A percentile compares a stretch with the other conserved stretches of the same genome.
phyloP scores from a whole-genome alignment of 2,329 filamentous ascomycete species.

The Sclerotinia sclerotiorum region DNA sequence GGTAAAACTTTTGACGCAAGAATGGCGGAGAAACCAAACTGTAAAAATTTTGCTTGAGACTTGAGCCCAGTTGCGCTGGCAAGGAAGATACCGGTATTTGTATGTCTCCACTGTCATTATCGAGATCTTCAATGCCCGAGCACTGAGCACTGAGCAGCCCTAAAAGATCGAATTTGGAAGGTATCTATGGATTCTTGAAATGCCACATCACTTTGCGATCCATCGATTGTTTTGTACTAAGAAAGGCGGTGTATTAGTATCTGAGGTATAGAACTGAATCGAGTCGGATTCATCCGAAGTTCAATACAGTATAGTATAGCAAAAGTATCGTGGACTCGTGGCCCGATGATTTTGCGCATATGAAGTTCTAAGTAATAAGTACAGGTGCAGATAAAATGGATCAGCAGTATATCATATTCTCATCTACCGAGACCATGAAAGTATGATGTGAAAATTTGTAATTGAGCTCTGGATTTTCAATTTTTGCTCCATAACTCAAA shows the following conservation, averaged over 20 bases:
- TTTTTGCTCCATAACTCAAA: no score
- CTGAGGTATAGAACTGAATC: not conserved
- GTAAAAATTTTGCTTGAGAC: not conserved
- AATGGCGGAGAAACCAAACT: not conserved
- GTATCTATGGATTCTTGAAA: not conserved
- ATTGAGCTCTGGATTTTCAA: no score
- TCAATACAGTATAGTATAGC: no score
- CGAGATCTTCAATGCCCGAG: not conserved
- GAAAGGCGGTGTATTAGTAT: constrained; percentile 1
- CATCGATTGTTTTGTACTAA: not conserved
- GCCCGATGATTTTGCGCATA: no score
- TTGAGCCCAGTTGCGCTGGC: constrained; percentile 6
- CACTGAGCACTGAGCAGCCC: not conserved
- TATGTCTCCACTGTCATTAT: not conserved
- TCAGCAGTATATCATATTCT: no score
- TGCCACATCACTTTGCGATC: constrained; percentile 10
- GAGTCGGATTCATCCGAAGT: no score
- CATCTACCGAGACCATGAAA: no score
- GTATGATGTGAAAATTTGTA: no score
- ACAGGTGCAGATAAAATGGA: no score
- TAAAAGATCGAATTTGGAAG: not conserved
- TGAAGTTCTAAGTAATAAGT: no score
- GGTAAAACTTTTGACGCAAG: not conserved
- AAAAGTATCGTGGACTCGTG: no score
- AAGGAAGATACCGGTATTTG: not conserved